Base-by-base conservation (phyloP, 495 filamentous ascomycete genomes). In the Aspergillus funiculosus region DNA sequence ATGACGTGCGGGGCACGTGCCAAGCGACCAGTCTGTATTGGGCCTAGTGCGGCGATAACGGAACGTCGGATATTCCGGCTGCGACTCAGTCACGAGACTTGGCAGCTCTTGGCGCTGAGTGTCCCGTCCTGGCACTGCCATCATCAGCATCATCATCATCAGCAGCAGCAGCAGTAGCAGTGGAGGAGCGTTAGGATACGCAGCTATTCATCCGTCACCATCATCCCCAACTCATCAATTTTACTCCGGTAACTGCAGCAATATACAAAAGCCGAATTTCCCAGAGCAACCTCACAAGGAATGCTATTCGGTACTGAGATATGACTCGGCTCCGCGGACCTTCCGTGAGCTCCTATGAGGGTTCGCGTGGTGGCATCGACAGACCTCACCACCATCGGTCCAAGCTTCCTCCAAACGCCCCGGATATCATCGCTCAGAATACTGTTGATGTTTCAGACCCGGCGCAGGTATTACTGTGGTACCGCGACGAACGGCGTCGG, bases 271-370 rank as follows among this genome's bases (percentile, higher is more conserved):
- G n/a, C n/a, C n/a, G n/a, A n/a, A n/a, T n/a, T n/a, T n/a, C n/a
- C n/a, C n/a, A n/a, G n/a, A n/a, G n/a, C n/a, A n/a, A n/a, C n/a
- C n/a, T n/a, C n/a, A n/a, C n/a, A n/a, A 56, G 62, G 42, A 25
- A 71, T 71, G 67, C 48, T 54, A 54, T 44, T 13, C 27, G 7
- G 30, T 25, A 28, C 42, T 35, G 50, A 43, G 69, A 56, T 13
- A 73, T 72, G 69, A 70, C 68, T 38, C 71, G 68, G 62, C 63
- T 69, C 61, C 67, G 62, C 59, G 69, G 68, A 63, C 68, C 65
- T 61, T 72, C 69, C 26, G 50, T 68, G 37, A 62, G 64, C 48
- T 64, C 62, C 14, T 59, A 59, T 25, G 60, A 64, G 39, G 48
- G 45, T 38, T 48, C 63, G 37, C 64, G 54, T 51, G 54, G 53